These are phyloP conservation scores for Plasmodium inui DNA, from an alignment of 169 alveolate species.

Conservation along the genomic window DNA sequence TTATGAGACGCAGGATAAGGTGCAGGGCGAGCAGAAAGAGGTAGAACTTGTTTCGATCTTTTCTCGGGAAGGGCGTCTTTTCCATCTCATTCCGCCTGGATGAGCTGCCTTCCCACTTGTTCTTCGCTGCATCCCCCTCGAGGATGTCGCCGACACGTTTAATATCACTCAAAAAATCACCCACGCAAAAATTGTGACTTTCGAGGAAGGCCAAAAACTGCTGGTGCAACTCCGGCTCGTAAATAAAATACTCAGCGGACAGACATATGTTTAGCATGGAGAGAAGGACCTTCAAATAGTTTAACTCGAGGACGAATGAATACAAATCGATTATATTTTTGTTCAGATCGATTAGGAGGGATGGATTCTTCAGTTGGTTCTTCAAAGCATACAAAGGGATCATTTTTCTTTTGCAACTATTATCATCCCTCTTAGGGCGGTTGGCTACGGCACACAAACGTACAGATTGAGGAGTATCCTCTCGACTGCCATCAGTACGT, in stretches of 20 bases:
- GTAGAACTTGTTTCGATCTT: slow-evolving; percentile 12
- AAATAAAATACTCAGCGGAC: slow-evolving; percentile 54
- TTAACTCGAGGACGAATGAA: slow-evolving; percentile 3
- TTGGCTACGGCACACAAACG: not conserved
- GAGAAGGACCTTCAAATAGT: slow-evolving; percentile 35
- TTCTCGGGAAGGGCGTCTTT: not conserved
- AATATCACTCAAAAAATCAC: slow-evolving; percentile 19
- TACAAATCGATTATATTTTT: slow-evolving; percentile 28
- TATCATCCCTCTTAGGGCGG: not conserved
- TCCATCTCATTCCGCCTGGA: not conserved
- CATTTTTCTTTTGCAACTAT: not conserved
- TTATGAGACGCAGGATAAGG: slow-evolving; percentile 10
- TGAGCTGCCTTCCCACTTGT: not conserved
- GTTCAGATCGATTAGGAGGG: slow-evolving; percentile 28
- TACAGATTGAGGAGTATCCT: not conserved
- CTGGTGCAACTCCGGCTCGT: slow-evolving; percentile 12
- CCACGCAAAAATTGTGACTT: slow-evolving; percentile 17
- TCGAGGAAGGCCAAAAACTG: slow-evolving; percentile 26
- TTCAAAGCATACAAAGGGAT: slow-evolving; percentile 3
- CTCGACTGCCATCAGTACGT: not conserved
- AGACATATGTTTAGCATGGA: slow-evolving; percentile 46
- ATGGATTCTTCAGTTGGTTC: slow-evolving; percentile 9
- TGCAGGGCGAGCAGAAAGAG: slow-evolving; percentile 31
- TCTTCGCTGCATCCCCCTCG: not conserved
- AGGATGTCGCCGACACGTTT: not conserved